phyloP scores from a whole-genome alignment of 257 asterid species.

The Leptodermis oblonga region DNA sequence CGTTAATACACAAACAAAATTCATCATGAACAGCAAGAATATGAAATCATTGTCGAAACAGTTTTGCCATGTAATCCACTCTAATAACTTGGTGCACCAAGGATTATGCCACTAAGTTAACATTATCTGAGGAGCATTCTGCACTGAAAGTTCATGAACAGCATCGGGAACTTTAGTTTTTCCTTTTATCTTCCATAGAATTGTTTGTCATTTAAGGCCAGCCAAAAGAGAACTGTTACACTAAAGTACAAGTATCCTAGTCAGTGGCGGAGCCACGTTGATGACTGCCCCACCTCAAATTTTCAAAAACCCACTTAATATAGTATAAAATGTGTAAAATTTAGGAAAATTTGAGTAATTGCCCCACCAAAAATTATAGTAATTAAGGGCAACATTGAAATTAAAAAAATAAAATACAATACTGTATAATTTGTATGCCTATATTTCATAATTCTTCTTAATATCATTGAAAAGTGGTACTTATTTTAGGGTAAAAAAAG shows the following conservation, averaged over 20 bases:
- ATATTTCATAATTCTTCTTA: too few species aligned
- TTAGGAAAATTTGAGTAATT: too few species aligned
- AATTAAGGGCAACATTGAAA: too few species aligned
- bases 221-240: background rate
- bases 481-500: background rate
- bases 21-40: background rate
- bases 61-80: background rate
- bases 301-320: too few species aligned
- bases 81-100: background rate
- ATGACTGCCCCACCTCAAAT: too few species aligned
- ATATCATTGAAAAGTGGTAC: too few species aligned
- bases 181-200: background rate
- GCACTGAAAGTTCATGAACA: background rate
- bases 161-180: background rate
- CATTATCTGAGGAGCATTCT: background rate
- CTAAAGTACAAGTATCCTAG: too few species aligned
- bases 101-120: background rate
- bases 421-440: too few species aligned
- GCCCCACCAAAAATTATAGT: too few species aligned
- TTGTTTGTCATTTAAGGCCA: background rate
- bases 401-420: too few species aligned
- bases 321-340: too few species aligned
- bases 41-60: background rate
- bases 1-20: background rate
- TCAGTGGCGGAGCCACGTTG: too few species aligned